These are phyloP conservation scores for Pythium apleroticum DNA, from an alignment of 352 stramenopile genomes.

Conservation along the genomic window DNA sequence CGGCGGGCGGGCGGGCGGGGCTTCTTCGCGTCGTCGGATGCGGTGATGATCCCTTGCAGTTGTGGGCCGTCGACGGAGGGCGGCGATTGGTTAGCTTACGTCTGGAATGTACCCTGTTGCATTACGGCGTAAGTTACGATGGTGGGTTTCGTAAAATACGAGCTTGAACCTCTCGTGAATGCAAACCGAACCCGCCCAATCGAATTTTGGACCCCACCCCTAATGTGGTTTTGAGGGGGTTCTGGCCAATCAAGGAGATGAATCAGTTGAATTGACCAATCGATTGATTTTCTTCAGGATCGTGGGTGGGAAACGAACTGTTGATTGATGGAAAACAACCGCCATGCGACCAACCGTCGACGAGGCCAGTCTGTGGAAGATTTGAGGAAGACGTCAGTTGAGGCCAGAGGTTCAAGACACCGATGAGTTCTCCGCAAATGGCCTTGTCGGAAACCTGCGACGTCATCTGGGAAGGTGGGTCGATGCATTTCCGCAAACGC, in stretches of 20 bases:
- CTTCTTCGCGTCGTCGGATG: neutral
- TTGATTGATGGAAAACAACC: constrained; percentile 5
- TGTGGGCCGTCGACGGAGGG: constrained; percentile 17
- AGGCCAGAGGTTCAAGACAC: neutral
- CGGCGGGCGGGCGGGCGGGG: too few species aligned
- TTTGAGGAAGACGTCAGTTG: neutral
- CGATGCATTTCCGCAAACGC: too few species aligned
- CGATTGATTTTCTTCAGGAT: neutral
- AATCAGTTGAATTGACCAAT: neutral
- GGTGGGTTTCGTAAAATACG: constrained; percentile 26
- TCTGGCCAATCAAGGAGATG: neutral
- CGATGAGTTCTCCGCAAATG: constrained; percentile 1
- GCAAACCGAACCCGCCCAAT: constrained; percentile 34
- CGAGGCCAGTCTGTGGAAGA: constrained; percentile 10
- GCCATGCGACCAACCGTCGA: constrained; percentile 5
- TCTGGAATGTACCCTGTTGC: constrained; percentile 11
- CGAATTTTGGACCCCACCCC: neutral
- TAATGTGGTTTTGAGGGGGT: neutral
- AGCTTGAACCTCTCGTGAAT: constrained; percentile 30
- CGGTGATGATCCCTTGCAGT: constrained; percentile 21
- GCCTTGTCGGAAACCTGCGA: neutral
- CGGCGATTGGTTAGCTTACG: constrained; percentile 25
- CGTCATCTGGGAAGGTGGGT: neutral
- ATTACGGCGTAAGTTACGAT: constrained; percentile 19
- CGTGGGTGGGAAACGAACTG: neutral